These are phyloP conservation scores for Termitomyces eurrhizus DNA, from an alignment of 768 basidiomycete species.

Conservation along the genomic window DNA sequence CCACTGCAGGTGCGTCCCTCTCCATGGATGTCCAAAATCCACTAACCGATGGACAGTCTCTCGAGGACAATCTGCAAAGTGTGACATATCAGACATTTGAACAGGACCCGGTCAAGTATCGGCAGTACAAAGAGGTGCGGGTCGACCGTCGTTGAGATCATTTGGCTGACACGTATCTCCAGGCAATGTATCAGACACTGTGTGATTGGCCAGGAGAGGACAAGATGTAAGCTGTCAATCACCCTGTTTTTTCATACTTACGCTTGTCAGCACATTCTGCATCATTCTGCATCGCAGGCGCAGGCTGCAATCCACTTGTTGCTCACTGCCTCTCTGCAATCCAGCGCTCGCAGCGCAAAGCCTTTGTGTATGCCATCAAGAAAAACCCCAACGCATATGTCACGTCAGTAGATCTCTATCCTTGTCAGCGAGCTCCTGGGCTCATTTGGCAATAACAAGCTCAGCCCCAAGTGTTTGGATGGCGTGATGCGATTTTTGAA, in stretches of 20 bases:
- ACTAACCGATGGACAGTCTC: conserved; percentile 47
- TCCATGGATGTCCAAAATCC: too few species aligned
- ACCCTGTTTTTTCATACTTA: conserved; percentile 9
- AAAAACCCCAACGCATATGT: conserved; percentile 97
- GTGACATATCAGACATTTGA: conserved; percentile 98
- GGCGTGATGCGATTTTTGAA: conserved; percentile 93
- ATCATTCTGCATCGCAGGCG: conserved; percentile 64
- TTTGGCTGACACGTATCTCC: not conserved
- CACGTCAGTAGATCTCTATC: conserved; percentile 62
- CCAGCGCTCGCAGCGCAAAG: conserved; percentile 56
- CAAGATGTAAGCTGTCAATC: conserved; percentile 52
- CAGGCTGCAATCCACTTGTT: conserved; percentile 91
- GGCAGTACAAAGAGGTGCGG: conserved; percentile 86
- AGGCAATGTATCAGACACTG: conserved; percentile 83
- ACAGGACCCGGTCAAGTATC: conserved; percentile 95
- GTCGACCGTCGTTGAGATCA: too few species aligned
- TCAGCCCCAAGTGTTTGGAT: conserved; percentile 97
- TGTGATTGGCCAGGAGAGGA: conserved; percentile 59
- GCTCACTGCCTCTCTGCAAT: conserved; percentile 79
- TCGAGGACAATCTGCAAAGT: conserved; percentile 97
- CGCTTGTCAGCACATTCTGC: conserved; percentile 63
- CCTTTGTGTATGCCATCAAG: conserved; percentile 82
- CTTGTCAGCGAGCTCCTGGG: conserved; percentile 94
- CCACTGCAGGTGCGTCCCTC: conserved; percentile 70
- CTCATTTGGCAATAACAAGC: conserved; percentile 97